Evolutionary conservation across 805 yeast genomes (phyloP).

Genomic region (Candida sakaeoensis): DNA sequence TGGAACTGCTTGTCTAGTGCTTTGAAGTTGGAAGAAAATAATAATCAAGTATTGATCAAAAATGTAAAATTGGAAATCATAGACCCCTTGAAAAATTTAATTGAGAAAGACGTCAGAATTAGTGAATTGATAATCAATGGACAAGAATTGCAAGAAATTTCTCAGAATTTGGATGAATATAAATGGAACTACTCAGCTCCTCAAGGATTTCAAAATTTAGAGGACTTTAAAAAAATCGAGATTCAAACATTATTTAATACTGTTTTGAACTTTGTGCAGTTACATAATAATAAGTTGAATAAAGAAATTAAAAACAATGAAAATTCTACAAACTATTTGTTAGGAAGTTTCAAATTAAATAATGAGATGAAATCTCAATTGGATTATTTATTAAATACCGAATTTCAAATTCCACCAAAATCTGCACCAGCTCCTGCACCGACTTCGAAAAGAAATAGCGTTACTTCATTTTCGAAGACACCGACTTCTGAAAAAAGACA

Average conservation of each 20-base stretch:
- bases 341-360: constrained; percentile 42
- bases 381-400: constrained; percentile 26
- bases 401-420: constrained; percentile 14
- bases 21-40: constrained; percentile 45
- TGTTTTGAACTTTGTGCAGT: constrained; percentile 55
- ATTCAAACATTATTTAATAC: constrained; percentile 57
- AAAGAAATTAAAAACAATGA: constrained; percentile 45
- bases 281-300: constrained; percentile 22
- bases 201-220: constrained; percentile 68
- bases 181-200: constrained; percentile 82
- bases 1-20: constrained; percentile 47
- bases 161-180: constrained; percentile 32
- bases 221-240: constrained; percentile 62
- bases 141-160: constrained; percentile 39
- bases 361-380: constrained; percentile 37
- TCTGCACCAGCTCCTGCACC: neutral
- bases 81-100: constrained; percentile 49
- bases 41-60: constrained; percentile 46
- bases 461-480: neutral
- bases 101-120: constrained; percentile 53
- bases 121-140: constrained; percentile 50
- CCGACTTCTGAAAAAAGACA: constrained; percentile 19
- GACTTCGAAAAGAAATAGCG: constrained; percentile 2
- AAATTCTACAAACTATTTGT: constrained; percentile 57
- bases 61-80: constrained; percentile 52